Percentiles rank a stretch among this genome's conserved stretches.
These are phyloP conservation scores for Physocladia obscura DNA, from an alignment of 192 early-diverging fungal genomes.

Conservation along the genomic window DNA sequence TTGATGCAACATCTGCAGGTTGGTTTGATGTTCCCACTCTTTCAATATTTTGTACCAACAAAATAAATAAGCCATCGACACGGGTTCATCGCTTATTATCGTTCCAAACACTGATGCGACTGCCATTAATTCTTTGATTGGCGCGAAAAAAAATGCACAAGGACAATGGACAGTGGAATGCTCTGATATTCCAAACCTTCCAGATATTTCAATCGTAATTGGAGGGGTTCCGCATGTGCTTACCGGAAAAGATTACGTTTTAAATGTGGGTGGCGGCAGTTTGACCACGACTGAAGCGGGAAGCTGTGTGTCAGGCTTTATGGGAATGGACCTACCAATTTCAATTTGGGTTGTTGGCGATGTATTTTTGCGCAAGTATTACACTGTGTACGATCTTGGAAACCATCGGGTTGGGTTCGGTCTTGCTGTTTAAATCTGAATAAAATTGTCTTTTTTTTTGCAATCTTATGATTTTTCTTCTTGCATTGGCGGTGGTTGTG, in stretches of 20 bases:
- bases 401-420: conserved; percentile 74
- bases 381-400: conserved; percentile 53
- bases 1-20: conserved; percentile 30
- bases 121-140: conserved; percentile 84
- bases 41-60: neutral
- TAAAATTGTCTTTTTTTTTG: too few species aligned
- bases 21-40: neutral
- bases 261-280: conserved; percentile 37
- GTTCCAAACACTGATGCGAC: conserved; percentile 77
- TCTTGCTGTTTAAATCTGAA: conserved; percentile 37
- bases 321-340: conserved; percentile 45
- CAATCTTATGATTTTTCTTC: too few species aligned
- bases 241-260: conserved; percentile 62
- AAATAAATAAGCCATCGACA: conserved; percentile 80
- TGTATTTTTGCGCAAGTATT: conserved; percentile 58
- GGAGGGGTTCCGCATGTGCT: conserved; percentile 70
- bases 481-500: too few species aligned
- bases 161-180: conserved; percentile 92
- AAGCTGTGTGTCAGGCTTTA: conserved; percentile 70
- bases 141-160: conserved; percentile 88
- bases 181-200: conserved; percentile 61
- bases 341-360: conserved; percentile 62
- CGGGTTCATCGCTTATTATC: conserved; percentile 83
- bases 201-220: conserved; percentile 76
- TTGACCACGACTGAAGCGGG: conserved; percentile 14